A percentile compares a stretch with the other conserved stretches of the same genome.
Conservation (phyloP, 2,329 filamentous ascomycete species). For the Pezicula rhizophila region DNA sequence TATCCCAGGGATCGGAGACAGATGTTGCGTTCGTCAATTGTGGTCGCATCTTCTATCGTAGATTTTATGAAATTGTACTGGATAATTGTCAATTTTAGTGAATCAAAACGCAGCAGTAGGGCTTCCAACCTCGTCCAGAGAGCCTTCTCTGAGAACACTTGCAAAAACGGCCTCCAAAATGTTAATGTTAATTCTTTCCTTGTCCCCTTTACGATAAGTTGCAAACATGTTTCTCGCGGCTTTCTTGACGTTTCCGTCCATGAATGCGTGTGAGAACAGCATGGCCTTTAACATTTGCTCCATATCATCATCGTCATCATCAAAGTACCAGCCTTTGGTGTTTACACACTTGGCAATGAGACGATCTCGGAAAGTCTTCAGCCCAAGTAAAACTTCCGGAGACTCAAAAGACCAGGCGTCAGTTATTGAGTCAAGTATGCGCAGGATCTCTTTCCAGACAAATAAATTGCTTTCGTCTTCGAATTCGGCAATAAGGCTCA, state of each 20-base stretch:
- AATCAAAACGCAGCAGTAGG: neutral
- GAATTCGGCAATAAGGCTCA: slow-evolving; percentile 4
- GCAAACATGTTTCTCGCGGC: slow-evolving; percentile 8
- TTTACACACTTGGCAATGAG: neutral
- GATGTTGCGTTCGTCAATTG: slow-evolving; percentile 2
- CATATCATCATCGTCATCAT: slow-evolving; percentile 1
- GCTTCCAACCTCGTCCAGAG: slow-evolving; percentile 1
- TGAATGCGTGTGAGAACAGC: slow-evolving; percentile 3
- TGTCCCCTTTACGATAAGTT: slow-evolving; percentile 6
- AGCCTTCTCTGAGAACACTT: slow-evolving; percentile 5
- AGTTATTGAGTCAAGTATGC: slow-evolving; percentile 2
- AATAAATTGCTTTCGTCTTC: slow-evolving; percentile 5
- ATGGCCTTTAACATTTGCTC: slow-evolving; percentile 9
- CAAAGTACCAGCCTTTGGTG: slow-evolving; percentile 6
- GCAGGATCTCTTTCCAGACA: slow-evolving; percentile 10
- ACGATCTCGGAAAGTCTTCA: slow-evolving; percentile 4
- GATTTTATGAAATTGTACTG: slow-evolving; percentile 6
- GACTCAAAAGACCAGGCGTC: slow-evolving; percentile 8
- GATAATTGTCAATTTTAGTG: neutral
- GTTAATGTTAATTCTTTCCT: slow-evolving; percentile 11
- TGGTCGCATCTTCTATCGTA: neutral
- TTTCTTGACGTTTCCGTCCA: slow-evolving; percentile 1
- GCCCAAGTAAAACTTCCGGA: neutral
- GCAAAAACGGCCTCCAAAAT: slow-evolving; percentile 8
- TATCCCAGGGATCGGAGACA: slow-evolving; percentile 4